A percentile compares a stretch with the other conserved stretches of the same genome.
Conservation (phyloP, 1,284 basidiomycete species). For the Ceratobasidium papillatum region DNA sequence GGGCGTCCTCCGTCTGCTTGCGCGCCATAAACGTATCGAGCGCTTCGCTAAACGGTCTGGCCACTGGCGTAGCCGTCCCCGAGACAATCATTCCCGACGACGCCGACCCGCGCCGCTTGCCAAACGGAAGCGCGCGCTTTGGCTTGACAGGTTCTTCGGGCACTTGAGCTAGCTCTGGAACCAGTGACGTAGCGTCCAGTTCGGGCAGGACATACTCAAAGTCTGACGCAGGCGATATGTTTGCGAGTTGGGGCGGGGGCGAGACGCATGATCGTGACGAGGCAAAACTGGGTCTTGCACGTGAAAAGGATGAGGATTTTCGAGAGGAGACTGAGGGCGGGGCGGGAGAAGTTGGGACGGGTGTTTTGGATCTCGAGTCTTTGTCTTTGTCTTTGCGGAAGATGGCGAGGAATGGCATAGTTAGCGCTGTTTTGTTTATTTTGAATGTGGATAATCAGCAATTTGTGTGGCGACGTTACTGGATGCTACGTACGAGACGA, state of each 20-base stretch:
- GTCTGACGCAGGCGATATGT: slow-evolving; percentile 11
- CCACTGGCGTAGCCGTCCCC: background rate
- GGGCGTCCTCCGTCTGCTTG: slow-evolving; percentile 1
- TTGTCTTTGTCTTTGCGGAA: slow-evolving; percentile 31
- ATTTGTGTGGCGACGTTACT: background rate
- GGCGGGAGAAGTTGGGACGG: background rate
- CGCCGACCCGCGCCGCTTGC: background rate
- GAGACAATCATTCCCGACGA: background rate
- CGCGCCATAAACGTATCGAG: slow-evolving; percentile 14
- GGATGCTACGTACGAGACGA: background rate
- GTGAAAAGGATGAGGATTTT: background rate
- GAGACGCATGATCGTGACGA: background rate
- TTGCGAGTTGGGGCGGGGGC: slow-evolving; percentile 6
- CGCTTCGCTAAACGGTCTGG: slow-evolving; percentile 12
- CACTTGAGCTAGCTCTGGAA: background rate
- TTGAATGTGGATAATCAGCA: no score
- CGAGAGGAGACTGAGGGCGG: background rate
- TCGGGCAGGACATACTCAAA: slow-evolving; percentile 24
- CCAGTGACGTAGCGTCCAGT: background rate
- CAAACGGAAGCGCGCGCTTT: slow-evolving; percentile 9
- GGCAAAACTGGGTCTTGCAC: background rate
- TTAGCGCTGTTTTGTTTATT: background rate
- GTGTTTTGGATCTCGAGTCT: background rate
- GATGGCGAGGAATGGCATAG: slow-evolving; percentile 29
- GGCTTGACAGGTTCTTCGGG: background rate